A percentile compares a stretch with the other conserved stretches of the same genome.
Evolutionary conservation across 371 early-diverging fungal genomes (phyloP).

Genomic region (Mortierella sp.): DNA sequence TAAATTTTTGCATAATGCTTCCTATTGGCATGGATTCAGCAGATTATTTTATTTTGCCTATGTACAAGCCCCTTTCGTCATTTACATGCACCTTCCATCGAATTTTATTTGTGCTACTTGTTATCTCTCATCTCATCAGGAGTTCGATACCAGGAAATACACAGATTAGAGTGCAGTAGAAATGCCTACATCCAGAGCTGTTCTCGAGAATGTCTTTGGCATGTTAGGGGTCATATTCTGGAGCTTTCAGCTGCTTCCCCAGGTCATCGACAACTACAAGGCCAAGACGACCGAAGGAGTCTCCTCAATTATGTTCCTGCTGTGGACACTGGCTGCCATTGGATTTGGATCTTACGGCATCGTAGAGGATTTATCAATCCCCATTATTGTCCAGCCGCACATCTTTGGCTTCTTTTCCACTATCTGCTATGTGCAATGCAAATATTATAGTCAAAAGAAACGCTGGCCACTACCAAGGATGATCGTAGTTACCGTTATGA

Average conservation of each 20-base stretch:
- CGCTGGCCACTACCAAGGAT: constrained; percentile 17
- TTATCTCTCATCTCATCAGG: no score
- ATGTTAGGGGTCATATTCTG: constrained; percentile 69
- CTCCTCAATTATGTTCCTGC: constrained; percentile 60
- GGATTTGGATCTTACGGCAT: constrained; percentile 66
- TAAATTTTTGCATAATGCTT: no score
- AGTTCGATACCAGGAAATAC: no score
- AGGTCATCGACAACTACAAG: constrained; percentile 55
- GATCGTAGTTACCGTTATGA: background rate
- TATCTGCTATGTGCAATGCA: constrained; percentile 60
- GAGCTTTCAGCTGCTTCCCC: constrained; percentile 72
- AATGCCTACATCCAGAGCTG: constrained; percentile 30
- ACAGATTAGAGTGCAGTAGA: no score
- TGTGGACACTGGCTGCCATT: constrained; percentile 63
- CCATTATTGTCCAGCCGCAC: constrained; percentile 68
- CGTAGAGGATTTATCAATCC: constrained; percentile 63
- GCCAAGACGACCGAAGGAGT: constrained; percentile 65
- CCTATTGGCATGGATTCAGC: no score
- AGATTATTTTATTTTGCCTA: no score
- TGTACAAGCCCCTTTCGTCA: no score
- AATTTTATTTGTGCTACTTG: no score
- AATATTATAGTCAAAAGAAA: constrained; percentile 56
- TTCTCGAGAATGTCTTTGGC: constrained; percentile 64
- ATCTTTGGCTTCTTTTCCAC: constrained; percentile 61
- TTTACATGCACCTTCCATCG: no score